Evolutionary conservation across 1,139 yeast genomes (phyloP).

Genomic region (Taphrina wiesneri): DNA sequence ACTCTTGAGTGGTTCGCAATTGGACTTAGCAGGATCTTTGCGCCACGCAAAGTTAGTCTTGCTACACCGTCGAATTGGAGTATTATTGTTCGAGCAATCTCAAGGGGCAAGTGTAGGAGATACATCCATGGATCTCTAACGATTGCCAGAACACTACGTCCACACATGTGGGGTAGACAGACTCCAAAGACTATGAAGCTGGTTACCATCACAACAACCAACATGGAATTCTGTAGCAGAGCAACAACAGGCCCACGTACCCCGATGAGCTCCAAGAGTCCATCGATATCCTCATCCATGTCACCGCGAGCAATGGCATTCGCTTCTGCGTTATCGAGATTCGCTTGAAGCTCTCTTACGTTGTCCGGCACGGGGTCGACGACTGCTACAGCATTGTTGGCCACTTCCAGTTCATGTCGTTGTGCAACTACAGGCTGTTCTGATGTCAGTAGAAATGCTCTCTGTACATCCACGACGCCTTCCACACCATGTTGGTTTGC

Average conservation of each 20-base stretch:
- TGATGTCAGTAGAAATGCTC: constrained; percentile 1
- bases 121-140: constrained; percentile 1
- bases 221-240: constrained; percentile 40
- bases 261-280: constrained; percentile 44
- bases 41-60: background rate
- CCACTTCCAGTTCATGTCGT: constrained; percentile 10
- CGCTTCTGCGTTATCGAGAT: background rate
- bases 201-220: constrained; percentile 40
- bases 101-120: background rate
- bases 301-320: constrained; percentile 12
- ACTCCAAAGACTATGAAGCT: constrained; percentile 30
- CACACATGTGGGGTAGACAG: constrained; percentile 28
- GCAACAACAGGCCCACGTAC: constrained; percentile 44
- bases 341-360: background rate
- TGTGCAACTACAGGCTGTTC: constrained; percentile 15
- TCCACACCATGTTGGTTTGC: constrained; percentile 14
- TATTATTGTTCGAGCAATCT: background rate
- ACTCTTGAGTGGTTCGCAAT: background rate
- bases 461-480: constrained; percentile 16
- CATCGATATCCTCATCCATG: constrained; percentile 41
- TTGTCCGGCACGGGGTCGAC: background rate
- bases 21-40: background rate
- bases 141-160: constrained; percentile 9
- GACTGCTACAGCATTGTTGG: background rate
- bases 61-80: background rate